Percentiles rank a stretch among this genome's conserved stretches.
Conservation (phyloP, 2,329 filamentous ascomycete species). For the Ambrosiella beaveri region DNA sequence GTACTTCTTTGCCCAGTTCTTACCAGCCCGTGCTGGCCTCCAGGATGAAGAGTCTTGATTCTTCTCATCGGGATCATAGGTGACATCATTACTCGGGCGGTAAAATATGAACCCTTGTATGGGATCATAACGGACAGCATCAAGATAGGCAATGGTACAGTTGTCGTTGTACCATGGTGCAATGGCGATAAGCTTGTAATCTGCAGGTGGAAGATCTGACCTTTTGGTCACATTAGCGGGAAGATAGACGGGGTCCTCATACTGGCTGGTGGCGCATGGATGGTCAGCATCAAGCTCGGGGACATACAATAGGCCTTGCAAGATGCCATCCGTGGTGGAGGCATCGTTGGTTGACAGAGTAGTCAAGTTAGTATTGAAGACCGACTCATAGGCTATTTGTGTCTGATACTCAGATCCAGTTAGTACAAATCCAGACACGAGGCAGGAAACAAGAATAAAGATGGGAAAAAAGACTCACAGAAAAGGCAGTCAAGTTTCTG, state of each 20-base stretch:
- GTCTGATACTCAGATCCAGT: slow-evolving; percentile 18
- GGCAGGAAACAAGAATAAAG: background rate
- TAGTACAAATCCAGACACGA: slow-evolving; percentile 11
- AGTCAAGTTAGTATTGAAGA: slow-evolving; percentile 43
- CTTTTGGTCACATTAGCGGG: slow-evolving; percentile 59
- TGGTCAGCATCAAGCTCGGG: slow-evolving; percentile 46
- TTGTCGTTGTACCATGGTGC: slow-evolving; percentile 67
- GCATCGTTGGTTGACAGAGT: slow-evolving; percentile 57
- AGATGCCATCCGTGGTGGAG: slow-evolving; percentile 38
- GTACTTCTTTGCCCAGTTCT: slow-evolving; percentile 53
- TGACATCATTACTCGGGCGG: slow-evolving; percentile 34
- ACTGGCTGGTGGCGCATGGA: slow-evolving; percentile 45
- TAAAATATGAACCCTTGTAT: slow-evolving; percentile 49
- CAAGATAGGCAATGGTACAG: slow-evolving; percentile 60
- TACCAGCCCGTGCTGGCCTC: slow-evolving; percentile 46
- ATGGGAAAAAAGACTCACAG: slow-evolving; percentile 25
- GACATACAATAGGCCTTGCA: slow-evolving; percentile 72
- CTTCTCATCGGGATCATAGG: background rate
- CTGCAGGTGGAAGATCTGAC: slow-evolving; percentile 46
- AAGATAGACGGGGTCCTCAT: slow-evolving; percentile 34
- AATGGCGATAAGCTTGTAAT: slow-evolving; percentile 62
- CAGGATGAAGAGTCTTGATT: slow-evolving; percentile 41
- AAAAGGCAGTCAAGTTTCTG: slow-evolving; percentile 37
- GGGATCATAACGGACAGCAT: slow-evolving; percentile 37
- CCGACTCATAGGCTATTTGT: slow-evolving; percentile 35